These are phyloP conservation scores for Penicillium steckii DNA, from an alignment of 495 filamentous ascomycete genomes.

Conservation along the genomic window DNA sequence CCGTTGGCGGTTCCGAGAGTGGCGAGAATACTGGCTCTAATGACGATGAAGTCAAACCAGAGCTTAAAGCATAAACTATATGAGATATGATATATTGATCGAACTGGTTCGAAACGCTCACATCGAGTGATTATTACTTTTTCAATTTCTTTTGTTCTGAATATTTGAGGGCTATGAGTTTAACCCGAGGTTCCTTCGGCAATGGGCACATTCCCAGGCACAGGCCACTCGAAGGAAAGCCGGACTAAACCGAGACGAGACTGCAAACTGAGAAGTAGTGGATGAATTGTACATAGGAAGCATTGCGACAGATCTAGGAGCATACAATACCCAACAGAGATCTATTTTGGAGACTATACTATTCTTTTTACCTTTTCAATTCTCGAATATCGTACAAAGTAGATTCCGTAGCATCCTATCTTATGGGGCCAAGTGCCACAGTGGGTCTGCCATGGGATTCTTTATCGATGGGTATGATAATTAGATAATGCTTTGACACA, in stretches of 20 bases:
- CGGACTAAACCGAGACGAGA: neutral
- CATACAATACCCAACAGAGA: slow-evolving; percentile 1
- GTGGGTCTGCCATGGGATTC: neutral
- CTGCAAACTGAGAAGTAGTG: neutral
- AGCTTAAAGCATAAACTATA: slow-evolving; percentile 9
- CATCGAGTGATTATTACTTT: neutral
- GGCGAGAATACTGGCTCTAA: slow-evolving; percentile 5
- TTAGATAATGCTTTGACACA: slow-evolving; percentile 1
- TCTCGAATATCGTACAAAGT: neutral
- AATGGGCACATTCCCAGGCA: neutral
- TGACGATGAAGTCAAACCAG: slow-evolving; percentile 6
- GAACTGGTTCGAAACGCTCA: slow-evolving; percentile 1
- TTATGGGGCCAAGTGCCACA: neutral
- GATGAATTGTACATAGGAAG: neutral
- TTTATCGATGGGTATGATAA: neutral
- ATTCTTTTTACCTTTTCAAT: neutral
- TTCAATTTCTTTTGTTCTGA: neutral
- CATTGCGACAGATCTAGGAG: slow-evolving; percentile 1
- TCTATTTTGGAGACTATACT: neutral
- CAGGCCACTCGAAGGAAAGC: neutral
- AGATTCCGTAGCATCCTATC: neutral
- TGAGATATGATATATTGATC: neutral
- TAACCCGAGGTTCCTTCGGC: neutral
- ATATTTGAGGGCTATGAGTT: neutral
- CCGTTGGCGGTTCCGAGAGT: neutral